Evolutionary conservation across 192 early-diverging fungal species (phyloP).

Genomic region (Gryganskiella cystojenkinii): DNA sequence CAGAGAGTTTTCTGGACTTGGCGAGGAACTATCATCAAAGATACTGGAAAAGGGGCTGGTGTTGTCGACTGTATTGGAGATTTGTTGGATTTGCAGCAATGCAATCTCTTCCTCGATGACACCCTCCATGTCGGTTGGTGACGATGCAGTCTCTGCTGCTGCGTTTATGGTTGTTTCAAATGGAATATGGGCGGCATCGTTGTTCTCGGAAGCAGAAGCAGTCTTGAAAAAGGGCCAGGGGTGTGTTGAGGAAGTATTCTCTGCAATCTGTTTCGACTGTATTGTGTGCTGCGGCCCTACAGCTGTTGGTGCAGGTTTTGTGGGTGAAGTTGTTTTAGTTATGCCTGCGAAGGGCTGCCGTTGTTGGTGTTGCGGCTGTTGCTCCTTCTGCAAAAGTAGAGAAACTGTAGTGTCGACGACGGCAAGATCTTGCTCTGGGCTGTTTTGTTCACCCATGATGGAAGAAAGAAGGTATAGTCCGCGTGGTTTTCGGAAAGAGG

Average conservation of each 20-base stretch:
- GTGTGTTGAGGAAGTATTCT: not conserved
- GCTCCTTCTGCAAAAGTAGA: not conserved
- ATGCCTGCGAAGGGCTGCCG: not conserved
- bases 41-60: too few relatives aligned
- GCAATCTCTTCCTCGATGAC: slow-evolving; percentile 23
- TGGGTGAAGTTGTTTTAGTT: not conserved
- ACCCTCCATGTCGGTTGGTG: slow-evolving; percentile 22
- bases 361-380: not conserved
- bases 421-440: not conserved
- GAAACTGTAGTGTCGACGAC: not conserved
- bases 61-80: not conserved
- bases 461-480: not conserved
- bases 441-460: slow-evolving; percentile 13
- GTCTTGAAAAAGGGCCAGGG: not conserved
- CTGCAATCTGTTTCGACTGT: not conserved
- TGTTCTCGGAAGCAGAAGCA: not conserved
- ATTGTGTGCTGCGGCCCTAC: not conserved
- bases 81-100: slow-evolving; percentile 1
- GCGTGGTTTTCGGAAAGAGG: too few relatives aligned
- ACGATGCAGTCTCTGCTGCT: too few relatives aligned
- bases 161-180: too few relatives aligned
- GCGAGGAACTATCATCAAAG: too few relatives aligned
- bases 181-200: not conserved
- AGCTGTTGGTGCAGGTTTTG: not conserved
- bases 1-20: too few relatives aligned